Percentiles rank a stretch among this genome's conserved stretches.
These are phyloP conservation scores for Monoraphidium neglectum DNA, from an alignment of 139 green algal genomes.

Conservation along the genomic window DNA sequence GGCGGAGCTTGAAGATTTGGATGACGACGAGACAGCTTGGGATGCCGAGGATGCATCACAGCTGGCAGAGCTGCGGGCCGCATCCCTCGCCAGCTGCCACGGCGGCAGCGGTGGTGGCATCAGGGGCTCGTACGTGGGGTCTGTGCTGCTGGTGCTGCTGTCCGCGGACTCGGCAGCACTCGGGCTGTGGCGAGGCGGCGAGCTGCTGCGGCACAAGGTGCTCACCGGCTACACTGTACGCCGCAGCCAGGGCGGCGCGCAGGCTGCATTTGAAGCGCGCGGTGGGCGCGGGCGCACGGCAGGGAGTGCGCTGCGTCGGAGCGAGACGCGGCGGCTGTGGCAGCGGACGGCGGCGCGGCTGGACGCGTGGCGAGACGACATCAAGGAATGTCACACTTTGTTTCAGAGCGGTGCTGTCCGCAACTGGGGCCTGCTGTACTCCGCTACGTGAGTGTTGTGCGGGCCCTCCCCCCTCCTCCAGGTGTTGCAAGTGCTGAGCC, in stretches of 20 bases:
- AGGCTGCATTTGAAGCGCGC: constrained; percentile 25
- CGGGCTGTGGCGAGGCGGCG: constrained; percentile 11
- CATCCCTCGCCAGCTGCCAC: too few species aligned
- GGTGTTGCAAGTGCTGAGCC: too few species aligned
- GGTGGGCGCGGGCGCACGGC: not conserved
- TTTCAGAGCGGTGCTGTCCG: constrained; percentile 4
- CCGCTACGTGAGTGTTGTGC: not conserved
- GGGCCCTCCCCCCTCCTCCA: not conserved
- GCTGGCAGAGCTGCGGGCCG: too few species aligned
- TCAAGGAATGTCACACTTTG: constrained; percentile 7
- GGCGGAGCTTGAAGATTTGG: too few species aligned
- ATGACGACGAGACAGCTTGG: too few species aligned
- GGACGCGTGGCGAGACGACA: constrained; percentile 1
- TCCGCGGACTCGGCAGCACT: constrained; percentile 33
- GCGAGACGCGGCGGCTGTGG: constrained; percentile 25
- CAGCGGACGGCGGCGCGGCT: constrained; percentile 1
- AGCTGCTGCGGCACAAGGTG: constrained; percentile 31
- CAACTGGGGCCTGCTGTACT: constrained; percentile 29
- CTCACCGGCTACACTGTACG: constrained; percentile 33
- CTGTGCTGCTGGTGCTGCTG: constrained; percentile 21
- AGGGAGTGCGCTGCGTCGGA: not conserved
- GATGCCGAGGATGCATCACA: too few species aligned
- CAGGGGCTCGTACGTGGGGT: too few species aligned
- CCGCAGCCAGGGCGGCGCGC: constrained; percentile 26
- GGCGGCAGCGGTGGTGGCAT: too few species aligned